These are phyloP conservation scores for Kodamaea sp. DNA, from an alignment of 1,139 yeast genomes.

Conservation along the genomic window DNA sequence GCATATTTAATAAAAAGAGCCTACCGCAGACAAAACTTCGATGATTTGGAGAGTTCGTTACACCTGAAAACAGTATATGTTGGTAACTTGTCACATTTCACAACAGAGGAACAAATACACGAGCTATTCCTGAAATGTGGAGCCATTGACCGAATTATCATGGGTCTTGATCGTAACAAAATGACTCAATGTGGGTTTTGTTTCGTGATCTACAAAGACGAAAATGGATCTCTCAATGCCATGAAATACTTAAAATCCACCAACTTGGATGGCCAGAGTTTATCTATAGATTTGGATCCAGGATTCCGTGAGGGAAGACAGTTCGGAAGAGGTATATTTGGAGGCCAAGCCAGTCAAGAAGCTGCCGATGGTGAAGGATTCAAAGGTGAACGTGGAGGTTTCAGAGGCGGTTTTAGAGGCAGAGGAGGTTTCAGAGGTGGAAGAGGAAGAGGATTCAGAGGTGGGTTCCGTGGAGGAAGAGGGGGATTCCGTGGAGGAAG, in stretches of 20 bases:
- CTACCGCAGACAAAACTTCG: slow-evolving; percentile 50
- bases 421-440: slow-evolving; percentile 19
- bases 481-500: slow-evolving; percentile 26
- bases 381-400: slow-evolving; percentile 22
- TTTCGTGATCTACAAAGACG: slow-evolving; percentile 72
- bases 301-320: slow-evolving; percentile 95
- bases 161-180: slow-evolving; percentile 90
- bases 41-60: slow-evolving; percentile 63
- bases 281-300: slow-evolving; percentile 88
- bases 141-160: slow-evolving; percentile 70
- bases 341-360: slow-evolving; percentile 71
- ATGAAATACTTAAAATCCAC: slow-evolving; percentile 80
- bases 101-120: slow-evolving; percentile 90
- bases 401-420: slow-evolving; percentile 30
- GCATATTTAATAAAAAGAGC: slow-evolving; percentile 77
- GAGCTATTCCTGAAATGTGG: slow-evolving; percentile 86
- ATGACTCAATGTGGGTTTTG: slow-evolving; percentile 96
- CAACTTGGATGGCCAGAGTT: slow-evolving; percentile 73
- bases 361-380: slow-evolving; percentile 21
- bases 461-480: slow-evolving; percentile 32
- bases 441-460: slow-evolving; percentile 20
- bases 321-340: slow-evolving; percentile 86
- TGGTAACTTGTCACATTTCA: slow-evolving; percentile 80
- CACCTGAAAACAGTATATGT: slow-evolving; percentile 78
- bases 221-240: slow-evolving; percentile 74